phyloP scores from a whole-genome alignment of 2,329 filamentous ascomycete species.

The Stenocarpella maydis region DNA sequence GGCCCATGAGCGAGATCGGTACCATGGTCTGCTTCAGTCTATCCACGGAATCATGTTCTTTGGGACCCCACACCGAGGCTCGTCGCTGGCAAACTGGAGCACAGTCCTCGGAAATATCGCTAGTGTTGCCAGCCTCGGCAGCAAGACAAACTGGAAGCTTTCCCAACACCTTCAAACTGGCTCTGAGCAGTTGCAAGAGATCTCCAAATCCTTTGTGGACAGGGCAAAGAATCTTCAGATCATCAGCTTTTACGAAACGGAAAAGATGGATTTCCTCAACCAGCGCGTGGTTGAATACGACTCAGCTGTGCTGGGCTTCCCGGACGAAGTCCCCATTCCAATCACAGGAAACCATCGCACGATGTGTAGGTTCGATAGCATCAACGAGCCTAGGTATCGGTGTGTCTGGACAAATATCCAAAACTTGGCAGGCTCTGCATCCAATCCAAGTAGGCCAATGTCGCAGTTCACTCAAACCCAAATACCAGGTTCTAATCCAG shows the following conservation, averaged over 20 bases:
- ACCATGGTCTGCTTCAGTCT: slow-evolving; percentile 6
- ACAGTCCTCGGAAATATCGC: slow-evolving; percentile 21
- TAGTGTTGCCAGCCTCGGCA: slow-evolving; percentile 16
- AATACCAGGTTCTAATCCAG: not conserved
- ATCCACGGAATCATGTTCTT: slow-evolving; percentile 25
- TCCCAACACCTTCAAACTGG: slow-evolving; percentile 38
- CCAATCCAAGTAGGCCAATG: slow-evolving; percentile 1
- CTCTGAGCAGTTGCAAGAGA: slow-evolving; percentile 25
- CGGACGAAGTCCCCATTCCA: slow-evolving; percentile 24
- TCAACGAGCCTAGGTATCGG: slow-evolving; percentile 17
- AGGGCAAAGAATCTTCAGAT: slow-evolving; percentile 20
- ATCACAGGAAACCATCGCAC: slow-evolving; percentile 30
- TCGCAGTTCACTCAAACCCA: not conserved
- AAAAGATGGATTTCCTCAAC: slow-evolving; percentile 27
- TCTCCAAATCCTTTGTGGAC: slow-evolving; percentile 29
- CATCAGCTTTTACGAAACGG: slow-evolving; percentile 29
- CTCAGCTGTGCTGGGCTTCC: slow-evolving; percentile 26
- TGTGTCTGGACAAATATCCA: slow-evolving; percentile 21
- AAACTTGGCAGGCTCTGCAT: slow-evolving; percentile 24
- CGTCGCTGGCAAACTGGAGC: slow-evolving; percentile 21
- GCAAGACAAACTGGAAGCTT: slow-evolving; percentile 34
- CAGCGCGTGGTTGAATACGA: slow-evolving; percentile 33
- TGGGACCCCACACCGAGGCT: slow-evolving; percentile 26
- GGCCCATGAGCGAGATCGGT: slow-evolving; percentile 24
- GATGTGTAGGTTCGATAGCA: slow-evolving; percentile 34